Evolutionary conservation across 768 basidiomycete species (phyloP).

Genomic region (Pisolithus orientalis): DNA sequence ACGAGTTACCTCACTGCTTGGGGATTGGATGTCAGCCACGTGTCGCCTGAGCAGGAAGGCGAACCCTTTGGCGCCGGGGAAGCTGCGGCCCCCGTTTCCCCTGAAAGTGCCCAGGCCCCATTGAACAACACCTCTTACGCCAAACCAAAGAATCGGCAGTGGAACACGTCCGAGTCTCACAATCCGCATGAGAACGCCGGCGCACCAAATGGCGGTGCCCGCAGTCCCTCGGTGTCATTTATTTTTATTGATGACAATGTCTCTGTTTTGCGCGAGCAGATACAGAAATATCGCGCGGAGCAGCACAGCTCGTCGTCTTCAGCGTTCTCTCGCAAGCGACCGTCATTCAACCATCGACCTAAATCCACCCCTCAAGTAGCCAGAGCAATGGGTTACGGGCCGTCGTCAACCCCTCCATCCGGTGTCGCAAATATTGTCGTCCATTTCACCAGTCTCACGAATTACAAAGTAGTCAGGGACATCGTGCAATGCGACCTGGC

Average conservation of each 20-base stretch:
- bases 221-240: slow-evolving; percentile 45
- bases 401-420: slow-evolving; percentile 23
- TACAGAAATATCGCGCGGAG: slow-evolving; percentile 62
- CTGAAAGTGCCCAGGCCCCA: slow-evolving; percentile 2
- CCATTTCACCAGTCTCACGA: slow-evolving; percentile 86
- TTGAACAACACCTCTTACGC: slow-evolving; percentile 1
- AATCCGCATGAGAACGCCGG: slow-evolving; percentile 14
- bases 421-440: slow-evolving; percentile 45
- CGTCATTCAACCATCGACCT: slow-evolving; percentile 67
- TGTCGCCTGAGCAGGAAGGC: slow-evolving; percentile 51
- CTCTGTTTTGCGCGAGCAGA: slow-evolving; percentile 64
- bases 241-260: slow-evolving; percentile 93
- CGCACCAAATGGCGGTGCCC: slow-evolving; percentile 15
- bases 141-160: slow-evolving; percentile 17
- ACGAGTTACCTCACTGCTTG: slow-evolving; percentile 90
- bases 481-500: slow-evolving; percentile 57
- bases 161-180: slow-evolving; percentile 11
- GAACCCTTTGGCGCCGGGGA: slow-evolving; percentile 25
- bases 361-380: slow-evolving; percentile 78
- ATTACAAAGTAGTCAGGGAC: slow-evolving; percentile 87
- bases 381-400: slow-evolving; percentile 40
- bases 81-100: background rate
- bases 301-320: slow-evolving; percentile 32
- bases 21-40: slow-evolving; percentile 91
- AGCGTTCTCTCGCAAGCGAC: slow-evolving; percentile 52